Conservation (phyloP, 2,329 filamentous ascomycete genomes). For the Phialophora macrospora region DNA sequence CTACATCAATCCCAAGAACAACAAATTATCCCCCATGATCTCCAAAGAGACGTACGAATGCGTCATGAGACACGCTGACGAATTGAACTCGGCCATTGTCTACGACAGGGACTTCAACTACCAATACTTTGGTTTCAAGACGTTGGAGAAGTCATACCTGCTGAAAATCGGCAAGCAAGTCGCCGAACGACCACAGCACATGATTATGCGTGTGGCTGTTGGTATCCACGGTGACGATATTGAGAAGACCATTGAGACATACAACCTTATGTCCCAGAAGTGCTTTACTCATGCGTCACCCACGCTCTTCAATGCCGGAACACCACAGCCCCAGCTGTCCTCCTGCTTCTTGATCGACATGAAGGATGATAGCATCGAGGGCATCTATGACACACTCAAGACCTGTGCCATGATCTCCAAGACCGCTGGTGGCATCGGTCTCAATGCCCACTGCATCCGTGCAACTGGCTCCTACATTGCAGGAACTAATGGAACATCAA, state of each 20-base stretch:
- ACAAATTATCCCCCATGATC: slow-evolving; percentile 87
- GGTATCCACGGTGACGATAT: slow-evolving; percentile 96
- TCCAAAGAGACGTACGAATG: slow-evolving; percentile 86
- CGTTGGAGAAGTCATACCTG: slow-evolving; percentile 94
- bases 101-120: slow-evolving; percentile 99
- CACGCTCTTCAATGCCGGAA: slow-evolving; percentile 97
- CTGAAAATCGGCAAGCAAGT: slow-evolving; percentile 95
- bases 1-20: slow-evolving; percentile 95
- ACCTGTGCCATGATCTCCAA: slow-evolving; percentile 99
- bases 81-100: slow-evolving; percentile 97
- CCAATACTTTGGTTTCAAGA: slow-evolving; percentile 99
- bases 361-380: slow-evolving; percentile 99
- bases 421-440: slow-evolving; percentile 95
- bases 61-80: slow-evolving; percentile 93
- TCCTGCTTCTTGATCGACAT: slow-evolving; percentile 99
- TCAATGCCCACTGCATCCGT: slow-evolving; percentile 96
- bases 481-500: slow-evolving; percentile 97
- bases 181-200: slow-evolving; percentile 95
- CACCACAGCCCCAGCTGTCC: slow-evolving; percentile 89
- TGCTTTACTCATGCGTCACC: slow-evolving; percentile 98
- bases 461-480: slow-evolving; percentile 97
- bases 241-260: slow-evolving; percentile 93
- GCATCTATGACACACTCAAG: slow-evolving; percentile 98
- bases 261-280: slow-evolving; percentile 98
- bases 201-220: slow-evolving; percentile 99